phyloP scores from a whole-genome alignment of 495 filamentous ascomycete species.

The Viridothelium virens region DNA sequence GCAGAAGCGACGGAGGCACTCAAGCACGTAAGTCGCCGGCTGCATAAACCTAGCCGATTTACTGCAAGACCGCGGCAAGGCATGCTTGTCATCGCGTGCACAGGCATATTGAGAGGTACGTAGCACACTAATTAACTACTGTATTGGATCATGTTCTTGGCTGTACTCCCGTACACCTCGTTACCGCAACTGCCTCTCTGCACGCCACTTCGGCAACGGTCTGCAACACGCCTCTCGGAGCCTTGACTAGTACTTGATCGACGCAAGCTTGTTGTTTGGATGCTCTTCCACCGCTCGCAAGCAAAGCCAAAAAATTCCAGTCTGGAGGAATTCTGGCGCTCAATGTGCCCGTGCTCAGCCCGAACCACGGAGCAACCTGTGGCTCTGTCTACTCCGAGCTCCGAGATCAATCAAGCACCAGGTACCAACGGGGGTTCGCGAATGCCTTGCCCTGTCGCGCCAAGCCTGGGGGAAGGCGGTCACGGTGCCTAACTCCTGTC shows the following conservation, averaged over 20 bases:
- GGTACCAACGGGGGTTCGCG: too few species aligned
- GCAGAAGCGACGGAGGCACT: background rate
- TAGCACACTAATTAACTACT: background rate
- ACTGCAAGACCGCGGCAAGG: background rate
- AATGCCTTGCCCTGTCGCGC: too few species aligned
- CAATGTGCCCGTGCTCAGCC: too few species aligned
- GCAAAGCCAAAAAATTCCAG: too few species aligned
- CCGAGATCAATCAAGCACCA: conserved; percentile 6
- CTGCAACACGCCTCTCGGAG: background rate
- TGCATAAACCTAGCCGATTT: conserved; percentile 10
- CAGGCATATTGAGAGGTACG: background rate
- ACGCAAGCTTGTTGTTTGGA: background rate
- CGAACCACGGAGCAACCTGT: background rate
- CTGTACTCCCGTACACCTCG: background rate
- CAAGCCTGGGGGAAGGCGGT: too few species aligned
- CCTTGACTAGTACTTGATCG: background rate
- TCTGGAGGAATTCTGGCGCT: background rate
- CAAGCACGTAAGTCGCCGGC: background rate
- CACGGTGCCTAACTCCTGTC: background rate
- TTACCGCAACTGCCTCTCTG: background rate
- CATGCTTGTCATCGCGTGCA: conserved; percentile 4
- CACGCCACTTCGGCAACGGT: conserved; percentile 6
- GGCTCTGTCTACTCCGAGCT: background rate
- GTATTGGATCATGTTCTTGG: background rate
- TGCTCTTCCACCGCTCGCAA: background rate